Evolutionary conservation across 2,329 filamentous ascomycete species (phyloP).

Genomic region (Teratosphaeria nubilosa): DNA sequence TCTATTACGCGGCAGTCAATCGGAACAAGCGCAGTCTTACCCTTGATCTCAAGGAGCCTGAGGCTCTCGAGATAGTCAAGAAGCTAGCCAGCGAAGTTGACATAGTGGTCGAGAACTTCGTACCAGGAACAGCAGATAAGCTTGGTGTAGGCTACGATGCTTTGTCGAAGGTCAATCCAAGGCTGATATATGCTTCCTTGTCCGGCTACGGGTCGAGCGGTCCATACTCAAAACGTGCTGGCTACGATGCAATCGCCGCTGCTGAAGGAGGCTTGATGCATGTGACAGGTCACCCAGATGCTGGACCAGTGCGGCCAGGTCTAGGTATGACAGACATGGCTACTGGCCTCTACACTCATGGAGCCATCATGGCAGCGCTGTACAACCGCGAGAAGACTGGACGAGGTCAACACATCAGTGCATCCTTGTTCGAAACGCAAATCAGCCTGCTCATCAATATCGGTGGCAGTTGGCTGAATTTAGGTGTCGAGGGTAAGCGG

Average conservation of each 20-base stretch:
- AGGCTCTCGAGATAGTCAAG: conserved; percentile 25
- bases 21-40: conserved; percentile 36
- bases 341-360: conserved; percentile 37
- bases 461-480: conserved; percentile 31
- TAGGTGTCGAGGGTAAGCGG: conserved; percentile 31
- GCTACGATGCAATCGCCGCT: conserved; percentile 38
- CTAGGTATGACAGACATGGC: conserved; percentile 36
- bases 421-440: conserved; percentile 37
- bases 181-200: conserved; percentile 35
- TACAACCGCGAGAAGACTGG: conserved; percentile 30
- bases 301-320: conserved; percentile 33
- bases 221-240: conserved; percentile 33
- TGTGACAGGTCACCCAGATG: conserved; percentile 33
- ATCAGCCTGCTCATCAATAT: conserved; percentile 35
- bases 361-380: conserved; percentile 35
- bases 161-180: conserved; percentile 28
- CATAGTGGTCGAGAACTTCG: conserved; percentile 36
- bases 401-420: conserved; percentile 34
- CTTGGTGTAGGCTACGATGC: conserved; percentile 32
- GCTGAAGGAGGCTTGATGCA: conserved; percentile 36
- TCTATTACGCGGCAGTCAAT: conserved; percentile 36
- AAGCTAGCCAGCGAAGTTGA: conserved; percentile 29
- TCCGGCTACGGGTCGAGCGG: conserved; percentile 35
- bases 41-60: conserved; percentile 30
- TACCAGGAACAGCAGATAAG: conserved; percentile 33